Conservation (phyloP, 805 yeast genomes). For the Lachancea kluyveri region DNA sequence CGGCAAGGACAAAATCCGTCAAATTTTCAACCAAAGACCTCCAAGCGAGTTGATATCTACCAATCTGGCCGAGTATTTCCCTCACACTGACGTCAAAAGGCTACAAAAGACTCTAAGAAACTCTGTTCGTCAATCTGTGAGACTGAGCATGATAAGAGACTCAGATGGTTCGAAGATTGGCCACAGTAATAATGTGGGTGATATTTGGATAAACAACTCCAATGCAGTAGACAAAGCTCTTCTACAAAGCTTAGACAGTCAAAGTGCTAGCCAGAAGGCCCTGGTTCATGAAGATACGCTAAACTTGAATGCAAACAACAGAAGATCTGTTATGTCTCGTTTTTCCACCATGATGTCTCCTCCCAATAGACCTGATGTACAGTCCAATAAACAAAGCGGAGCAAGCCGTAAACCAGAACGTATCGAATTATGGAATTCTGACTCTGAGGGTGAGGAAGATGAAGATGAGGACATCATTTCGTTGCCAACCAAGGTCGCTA, state of each 20-base stretch:
- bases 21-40: slow-evolving; percentile 81
- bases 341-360: too few relatives aligned
- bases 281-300: slow-evolving; percentile 6
- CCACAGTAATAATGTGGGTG: slow-evolving; percentile 51
- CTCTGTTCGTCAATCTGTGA: slow-evolving; percentile 72
- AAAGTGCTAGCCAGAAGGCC: too few relatives aligned
- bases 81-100: slow-evolving; percentile 65
- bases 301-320: slow-evolving; percentile 30
- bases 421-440: slow-evolving; percentile 14
- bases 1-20: slow-evolving; percentile 28
- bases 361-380: too few relatives aligned
- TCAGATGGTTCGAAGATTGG: slow-evolving; percentile 19
- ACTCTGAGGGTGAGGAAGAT: slow-evolving; percentile 19
- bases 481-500: slow-evolving; percentile 32
- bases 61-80: slow-evolving; percentile 86
- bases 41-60: slow-evolving; percentile 88
- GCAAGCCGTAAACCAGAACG: slow-evolving; percentile 10
- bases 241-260: slow-evolving; percentile 30
- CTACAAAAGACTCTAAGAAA: slow-evolving; percentile 77
- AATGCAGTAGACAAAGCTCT: slow-evolving; percentile 48
- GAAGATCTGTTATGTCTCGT: too few relatives aligned
- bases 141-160: slow-evolving; percentile 33
- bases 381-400: too few relatives aligned
- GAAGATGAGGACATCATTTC: slow-evolving; percentile 33
- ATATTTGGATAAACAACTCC: slow-evolving; percentile 50